Evolutionary conservation across 805 yeast species (phyloP), one percentile per base, ranked within the genome.

Genomic region (Diddensiella transvaalensis): DNA sequence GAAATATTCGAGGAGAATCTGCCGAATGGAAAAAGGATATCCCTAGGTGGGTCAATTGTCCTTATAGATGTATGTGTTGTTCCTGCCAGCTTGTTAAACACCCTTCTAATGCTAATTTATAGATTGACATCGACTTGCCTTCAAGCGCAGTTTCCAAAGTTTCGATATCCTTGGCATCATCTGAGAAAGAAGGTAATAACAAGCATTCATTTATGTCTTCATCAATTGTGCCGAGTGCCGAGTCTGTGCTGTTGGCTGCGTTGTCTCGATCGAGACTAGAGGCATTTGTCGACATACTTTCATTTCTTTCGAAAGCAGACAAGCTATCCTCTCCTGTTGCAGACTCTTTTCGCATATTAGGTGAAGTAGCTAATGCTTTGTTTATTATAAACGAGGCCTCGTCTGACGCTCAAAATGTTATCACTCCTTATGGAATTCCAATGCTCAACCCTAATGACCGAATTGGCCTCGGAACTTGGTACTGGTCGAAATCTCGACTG

Each of bases 31-130:
- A 63, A 59, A 26, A 56, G 72, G 3, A 54, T 69, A 19, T 64
- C 69, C 21, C 55, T 69, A 3, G 67, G 70, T 2, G 73, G 73
- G 2, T 58, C 68, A 10, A 66, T 68, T 30, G 62, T 68, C 8
- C 64, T 69, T 13, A 55, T 69, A 1, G 73, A 69, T 47, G 56
- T 63, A 43, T 38, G 52, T 44, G 2, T 15, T n/a, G 3, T 8
- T 10, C 8, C 6, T n/a, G 8, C 15, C 21, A n/a, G 13, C 26
- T 42, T 26, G 42, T 6, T 22, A 23, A 35, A 13, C 15, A 6
- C 13, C 10, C 6, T 3, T 22, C 53, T 44, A 51, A 49, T 49
- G 17, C 13, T 40, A 15, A n/a, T n/a, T n/a, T n/a, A 48, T 50
- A 35, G 38, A 18, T 35, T n/a, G 38, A 35, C 17, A 51, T 63